phyloP scores from a whole-genome alignment of 495 filamentous ascomycete species.

The Hapsidospora chrysogenum region DNA sequence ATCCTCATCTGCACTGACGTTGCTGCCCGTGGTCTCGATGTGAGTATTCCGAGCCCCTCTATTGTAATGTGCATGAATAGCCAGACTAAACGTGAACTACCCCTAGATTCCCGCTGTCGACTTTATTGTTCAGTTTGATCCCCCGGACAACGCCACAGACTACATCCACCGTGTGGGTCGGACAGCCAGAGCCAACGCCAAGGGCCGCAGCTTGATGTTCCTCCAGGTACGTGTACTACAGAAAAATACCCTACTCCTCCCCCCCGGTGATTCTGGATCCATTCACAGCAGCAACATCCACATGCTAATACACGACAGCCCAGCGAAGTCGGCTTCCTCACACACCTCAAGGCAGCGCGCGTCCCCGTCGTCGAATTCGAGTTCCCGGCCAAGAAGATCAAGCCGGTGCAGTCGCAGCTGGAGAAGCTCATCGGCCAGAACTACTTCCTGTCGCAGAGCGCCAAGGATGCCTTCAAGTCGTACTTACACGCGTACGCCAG shows the following conservation, averaged over 20 bases:
- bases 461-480: slow-evolving; percentile 52
- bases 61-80: slow-evolving; percentile 1
- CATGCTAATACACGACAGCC: no score
- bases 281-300: no score
- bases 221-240: slow-evolving; percentile 25
- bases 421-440: slow-evolving; percentile 89
- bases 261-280: no score
- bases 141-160: slow-evolving; percentile 76
- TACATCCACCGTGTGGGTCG: slow-evolving; percentile 97
- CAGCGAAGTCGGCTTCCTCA: slow-evolving; percentile 79
- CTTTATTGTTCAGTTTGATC: slow-evolving; percentile 93
- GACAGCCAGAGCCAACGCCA: slow-evolving; percentile 69
- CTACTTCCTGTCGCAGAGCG: slow-evolving; percentile 85
- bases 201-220: slow-evolving; percentile 78
- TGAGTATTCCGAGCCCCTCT: slow-evolving; percentile 28
- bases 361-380: slow-evolving; percentile 94
- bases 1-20: slow-evolving; percentile 94
- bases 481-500: slow-evolving; percentile 92
- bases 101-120: slow-evolving; percentile 74
- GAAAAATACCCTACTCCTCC: no score
- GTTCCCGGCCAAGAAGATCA: slow-evolving; percentile 79
- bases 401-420: slow-evolving; percentile 87
- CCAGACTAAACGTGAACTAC: background rate
- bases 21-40: slow-evolving; percentile 81
- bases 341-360: slow-evolving; percentile 77